Evolutionary conservation across 176 grass and related monocot species (phyloP), one percentile per base, ranked within the genome.

Genomic region (Aegilops bicornis): DNA sequence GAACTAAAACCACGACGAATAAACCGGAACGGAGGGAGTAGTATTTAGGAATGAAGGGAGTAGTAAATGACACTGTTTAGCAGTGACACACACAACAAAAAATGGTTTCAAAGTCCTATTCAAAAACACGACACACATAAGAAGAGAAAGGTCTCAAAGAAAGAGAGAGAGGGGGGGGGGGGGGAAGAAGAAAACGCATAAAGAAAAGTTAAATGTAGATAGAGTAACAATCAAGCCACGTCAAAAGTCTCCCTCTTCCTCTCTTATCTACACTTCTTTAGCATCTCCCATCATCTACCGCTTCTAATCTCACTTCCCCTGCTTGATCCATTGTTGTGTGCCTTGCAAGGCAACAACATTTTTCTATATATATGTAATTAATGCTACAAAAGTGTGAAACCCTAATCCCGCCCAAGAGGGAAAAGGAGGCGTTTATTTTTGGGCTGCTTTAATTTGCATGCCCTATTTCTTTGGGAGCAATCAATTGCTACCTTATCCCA

Each of bases 171-270:
- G 1, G 8, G 1, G 10, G 3, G 1, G 10, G 3, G 8, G 36
- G 22, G 25, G 52, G 23, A 58, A 13, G 20, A 43, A 45, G 37
- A 33, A 33, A 35, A 56, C 42, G 14, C 29, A 33, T 24, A 64
- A 42, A 63, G 31, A 62, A 59, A 16, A 82, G 17, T 40, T 60
- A 52, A 54, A 22, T 63, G 85, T 37, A 16, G 64, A 45, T 64
- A 2, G 86, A 85, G 89, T 91, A 33, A 71, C 37, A 77, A 54
- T 58, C 63, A 91, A 85, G 82, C 81, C 61, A 70, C 13, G 7
- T 22, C 25, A 45, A 64, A 89, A 77, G 69, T 74, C 73, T 68
- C 79, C 63, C 2, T 29, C 69, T 27, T 0, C 45, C 78, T 16
- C 36, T 40, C 32, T 81, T 47, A 69, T 83, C 37, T 64, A 39